Conservation (phyloP, 2,329 filamentous ascomycete species). For the Neonectria coccinea region DNA sequence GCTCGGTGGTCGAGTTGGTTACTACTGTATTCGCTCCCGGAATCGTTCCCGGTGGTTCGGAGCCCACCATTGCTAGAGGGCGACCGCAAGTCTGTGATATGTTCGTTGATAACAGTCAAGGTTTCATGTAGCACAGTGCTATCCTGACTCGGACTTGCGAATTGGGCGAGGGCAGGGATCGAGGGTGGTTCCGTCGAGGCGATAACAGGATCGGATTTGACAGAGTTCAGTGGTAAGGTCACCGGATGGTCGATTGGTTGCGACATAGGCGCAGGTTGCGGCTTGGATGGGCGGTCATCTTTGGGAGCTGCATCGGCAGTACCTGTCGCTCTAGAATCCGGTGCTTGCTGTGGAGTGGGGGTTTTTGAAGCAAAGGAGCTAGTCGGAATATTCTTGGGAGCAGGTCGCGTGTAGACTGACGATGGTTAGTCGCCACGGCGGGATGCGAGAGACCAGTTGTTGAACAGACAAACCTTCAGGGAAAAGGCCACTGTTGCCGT, state of each 20-base stretch:
- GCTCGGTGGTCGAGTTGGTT: constrained; percentile 79
- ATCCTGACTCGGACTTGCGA: constrained; percentile 61
- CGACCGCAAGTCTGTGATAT: constrained; percentile 86
- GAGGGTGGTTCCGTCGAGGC: constrained; percentile 44
- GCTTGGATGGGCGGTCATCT: constrained; percentile 50
- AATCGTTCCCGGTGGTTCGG: constrained; percentile 73
- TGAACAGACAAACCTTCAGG: constrained; percentile 74
- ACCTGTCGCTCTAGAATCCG: constrained; percentile 38
- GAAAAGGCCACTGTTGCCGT: constrained; percentile 81
- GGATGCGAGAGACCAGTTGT: constrained; percentile 24
- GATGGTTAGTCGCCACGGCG: constrained; percentile 39
- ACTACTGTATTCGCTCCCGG: constrained; percentile 91
- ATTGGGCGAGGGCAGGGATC: constrained; percentile 47
- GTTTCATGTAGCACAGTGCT: constrained; percentile 92
- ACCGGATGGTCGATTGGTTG: constrained; percentile 45
- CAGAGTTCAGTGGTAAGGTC: constrained; percentile 60
- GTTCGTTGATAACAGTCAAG: constrained; percentile 94
- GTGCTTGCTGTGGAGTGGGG: constrained; percentile 46
- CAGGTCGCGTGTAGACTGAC: constrained; percentile 71
- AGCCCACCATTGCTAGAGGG: constrained; percentile 64
- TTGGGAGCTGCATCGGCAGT: constrained; percentile 39
- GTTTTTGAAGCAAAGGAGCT: constrained; percentile 49
- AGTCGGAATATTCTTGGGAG: constrained; percentile 59
- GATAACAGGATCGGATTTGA: constrained; percentile 49
- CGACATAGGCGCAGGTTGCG: constrained; percentile 46